Percentiles rank a stretch among this genome's conserved stretches.
Evolutionary conservation across 2,329 filamentous ascomycete species (phyloP).

Genomic region (Fusarium keratoplasticum): DNA sequence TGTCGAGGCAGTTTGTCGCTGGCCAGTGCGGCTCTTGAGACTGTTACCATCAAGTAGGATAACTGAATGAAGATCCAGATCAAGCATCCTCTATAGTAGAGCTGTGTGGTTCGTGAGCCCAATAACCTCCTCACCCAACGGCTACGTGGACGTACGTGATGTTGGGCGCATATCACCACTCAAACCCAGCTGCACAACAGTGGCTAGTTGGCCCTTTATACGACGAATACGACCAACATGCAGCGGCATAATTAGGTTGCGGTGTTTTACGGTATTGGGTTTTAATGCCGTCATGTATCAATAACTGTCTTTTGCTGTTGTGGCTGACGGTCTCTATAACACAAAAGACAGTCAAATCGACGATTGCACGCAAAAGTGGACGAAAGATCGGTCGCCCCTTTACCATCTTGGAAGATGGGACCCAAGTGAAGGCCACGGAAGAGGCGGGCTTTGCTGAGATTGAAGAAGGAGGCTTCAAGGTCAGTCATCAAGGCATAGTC

Average conservation of each 20-base stretch:
- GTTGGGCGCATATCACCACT: background rate
- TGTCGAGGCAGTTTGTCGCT: background rate
- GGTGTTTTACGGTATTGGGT: too few species aligned
- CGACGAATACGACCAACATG: background rate
- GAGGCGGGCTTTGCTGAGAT: too few species aligned
- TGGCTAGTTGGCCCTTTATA: background rate
- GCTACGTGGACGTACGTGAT: background rate
- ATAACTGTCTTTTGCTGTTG: too few species aligned
- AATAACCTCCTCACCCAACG: background rate
- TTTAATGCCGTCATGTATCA: too few species aligned
- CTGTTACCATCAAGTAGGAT: background rate
- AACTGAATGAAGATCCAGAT: background rate
- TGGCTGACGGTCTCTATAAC: too few species aligned
- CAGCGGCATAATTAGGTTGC: background rate
- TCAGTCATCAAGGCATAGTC: too few species aligned
- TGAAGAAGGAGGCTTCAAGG: too few species aligned
- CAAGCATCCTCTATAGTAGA: background rate
- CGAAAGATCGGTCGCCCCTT: too few species aligned
- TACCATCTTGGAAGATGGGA: background rate
- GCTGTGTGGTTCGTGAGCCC: background rate
- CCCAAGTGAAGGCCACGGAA: too few species aligned
- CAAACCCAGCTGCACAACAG: background rate
- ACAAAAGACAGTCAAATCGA: too few species aligned
- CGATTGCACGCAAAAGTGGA: too few species aligned
- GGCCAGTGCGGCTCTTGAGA: background rate